These are phyloP conservation scores for Yarrowia sp. DNA, from an alignment of 805 yeast species.

Conservation along the genomic window DNA sequence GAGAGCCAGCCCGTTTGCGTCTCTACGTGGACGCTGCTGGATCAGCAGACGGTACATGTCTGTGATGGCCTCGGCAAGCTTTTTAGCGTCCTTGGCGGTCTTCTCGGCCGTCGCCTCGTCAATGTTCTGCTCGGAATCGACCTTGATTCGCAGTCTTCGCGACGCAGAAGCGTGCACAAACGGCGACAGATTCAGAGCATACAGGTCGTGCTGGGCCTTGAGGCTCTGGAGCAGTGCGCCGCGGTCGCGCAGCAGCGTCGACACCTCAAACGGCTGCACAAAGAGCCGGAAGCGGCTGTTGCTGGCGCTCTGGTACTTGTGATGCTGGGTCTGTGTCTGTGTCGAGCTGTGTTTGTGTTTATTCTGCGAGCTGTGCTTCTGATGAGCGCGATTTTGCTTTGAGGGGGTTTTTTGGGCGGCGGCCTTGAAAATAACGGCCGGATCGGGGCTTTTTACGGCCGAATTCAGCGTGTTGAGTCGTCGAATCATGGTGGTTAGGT, in stretches of 20 bases:
- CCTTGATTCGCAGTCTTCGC: not conserved
- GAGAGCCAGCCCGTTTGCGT: not conserved
- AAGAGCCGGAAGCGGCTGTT: not conserved
- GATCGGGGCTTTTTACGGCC: not conserved
- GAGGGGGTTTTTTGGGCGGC: no score
- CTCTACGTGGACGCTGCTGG: not conserved
- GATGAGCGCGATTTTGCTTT: no score
- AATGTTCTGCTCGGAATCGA: not conserved
- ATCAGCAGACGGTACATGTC: not conserved
- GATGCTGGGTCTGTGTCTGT: no score
- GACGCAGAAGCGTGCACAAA: not conserved
- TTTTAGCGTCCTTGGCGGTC: not conserved
- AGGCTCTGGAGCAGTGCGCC: not conserved
- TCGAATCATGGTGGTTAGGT: not conserved
- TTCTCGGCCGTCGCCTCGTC: not conserved
- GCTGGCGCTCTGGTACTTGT: no score
- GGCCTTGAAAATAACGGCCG: not conserved
- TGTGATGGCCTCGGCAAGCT: not conserved
- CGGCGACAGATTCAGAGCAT: not conserved
- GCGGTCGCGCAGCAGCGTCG: not conserved
- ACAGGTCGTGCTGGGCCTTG: not conserved
- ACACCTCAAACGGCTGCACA: conserved; percentile 1
- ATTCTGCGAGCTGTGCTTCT: no score
- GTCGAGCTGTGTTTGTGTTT: no score
- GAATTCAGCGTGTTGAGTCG: not conserved